Percentiles rank a stretch among this genome's conserved stretches.
phyloP scores from a whole-genome alignment of 2,329 filamentous ascomycete genomes.

The Dothideomycetes sp. region DNA sequence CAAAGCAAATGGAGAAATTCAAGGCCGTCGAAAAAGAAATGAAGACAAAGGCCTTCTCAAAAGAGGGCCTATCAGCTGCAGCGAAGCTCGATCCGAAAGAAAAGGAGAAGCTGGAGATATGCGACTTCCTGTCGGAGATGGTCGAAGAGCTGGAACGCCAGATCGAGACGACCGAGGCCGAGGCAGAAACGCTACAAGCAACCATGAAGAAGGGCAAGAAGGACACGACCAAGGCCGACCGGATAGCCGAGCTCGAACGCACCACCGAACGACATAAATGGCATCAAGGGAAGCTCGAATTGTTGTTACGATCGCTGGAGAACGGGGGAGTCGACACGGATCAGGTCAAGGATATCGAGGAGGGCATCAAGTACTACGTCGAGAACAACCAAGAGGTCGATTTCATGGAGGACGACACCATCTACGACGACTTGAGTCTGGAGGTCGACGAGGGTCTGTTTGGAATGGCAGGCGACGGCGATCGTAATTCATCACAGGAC shows the following conservation, averaged over 20 bases:
- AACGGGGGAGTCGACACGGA: conserved; percentile 85
- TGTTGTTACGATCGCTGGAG: conserved; percentile 80
- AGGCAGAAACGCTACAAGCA: conserved; percentile 75
- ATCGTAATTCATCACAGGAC: conserved; percentile 91
- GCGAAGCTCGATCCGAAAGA: conserved; percentile 96
- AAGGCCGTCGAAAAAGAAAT: conserved; percentile 99
- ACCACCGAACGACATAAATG: conserved; percentile 90
- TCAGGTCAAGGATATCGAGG: conserved; percentile 79
- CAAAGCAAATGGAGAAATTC: conserved; percentile 96
- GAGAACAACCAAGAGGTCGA: conserved; percentile 80
- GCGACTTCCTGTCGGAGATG: conserved; percentile 76
- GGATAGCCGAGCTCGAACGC: conserved; percentile 75
- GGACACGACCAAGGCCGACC: conserved; percentile 71
- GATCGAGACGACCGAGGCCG: conserved; percentile 85
- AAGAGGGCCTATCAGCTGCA: conserved; percentile 87
- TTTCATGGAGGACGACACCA: conserved; percentile 85
- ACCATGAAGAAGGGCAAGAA: conserved; percentile 94
- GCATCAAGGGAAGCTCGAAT: conserved; percentile 87
- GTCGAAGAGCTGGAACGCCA: conserved; percentile 90
- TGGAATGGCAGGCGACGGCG: conserved; percentile 70
- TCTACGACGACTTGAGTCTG: conserved; percentile 91
- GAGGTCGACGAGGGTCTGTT: conserved; percentile 85
- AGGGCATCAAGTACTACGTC: conserved; percentile 91
- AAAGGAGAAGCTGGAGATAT: conserved; percentile 81
- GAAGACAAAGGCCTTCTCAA: conserved; percentile 99